A percentile compares a stretch with the other conserved stretches of the same genome.
phyloP scores from a whole-genome alignment of 2,329 filamentous ascomycete genomes.

The Cryphonectria nitschkei region DNA sequence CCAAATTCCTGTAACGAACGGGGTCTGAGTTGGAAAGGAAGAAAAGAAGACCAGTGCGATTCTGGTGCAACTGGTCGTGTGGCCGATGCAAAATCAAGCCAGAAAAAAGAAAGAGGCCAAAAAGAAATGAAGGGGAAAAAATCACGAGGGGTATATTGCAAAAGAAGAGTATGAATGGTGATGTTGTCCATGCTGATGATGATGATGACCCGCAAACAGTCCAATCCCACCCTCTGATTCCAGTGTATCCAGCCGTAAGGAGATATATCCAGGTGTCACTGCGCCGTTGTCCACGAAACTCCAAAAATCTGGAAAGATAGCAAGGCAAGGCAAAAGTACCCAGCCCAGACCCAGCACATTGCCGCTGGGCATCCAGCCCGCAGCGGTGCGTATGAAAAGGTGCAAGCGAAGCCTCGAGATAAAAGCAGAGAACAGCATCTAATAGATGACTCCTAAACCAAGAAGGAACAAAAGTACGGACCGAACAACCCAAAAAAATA shows the following conservation, averaged over 20 bases:
- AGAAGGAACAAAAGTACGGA: not conserved
- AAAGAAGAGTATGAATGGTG: conserved; percentile 3
- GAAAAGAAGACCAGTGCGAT: not conserved
- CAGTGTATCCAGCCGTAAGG: not conserved
- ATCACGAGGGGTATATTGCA: conserved; percentile 21
- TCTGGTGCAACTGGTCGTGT: not conserved
- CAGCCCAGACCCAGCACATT: not conserved
- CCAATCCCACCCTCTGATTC: not conserved
- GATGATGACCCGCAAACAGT: not conserved
- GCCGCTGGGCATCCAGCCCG: not conserved
- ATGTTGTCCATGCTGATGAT: not conserved
- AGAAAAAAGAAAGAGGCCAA: conserved; percentile 6
- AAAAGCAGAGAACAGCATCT: not conserved
- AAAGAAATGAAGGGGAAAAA: not conserved
- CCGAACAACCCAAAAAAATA: conserved; percentile 1
- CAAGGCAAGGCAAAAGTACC: not conserved
- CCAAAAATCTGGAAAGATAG: not conserved
- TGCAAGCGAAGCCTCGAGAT: not conserved
- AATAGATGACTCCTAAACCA: not conserved
- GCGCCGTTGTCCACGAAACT: not conserved
- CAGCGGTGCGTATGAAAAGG: not conserved
- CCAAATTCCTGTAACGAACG: not conserved
- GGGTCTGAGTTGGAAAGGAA: not conserved
- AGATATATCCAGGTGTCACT: not conserved
- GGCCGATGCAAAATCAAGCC: not conserved